Base-by-base conservation (phyloP, 305 asterid genomes). In the Caryopteris hybrid region DNA sequence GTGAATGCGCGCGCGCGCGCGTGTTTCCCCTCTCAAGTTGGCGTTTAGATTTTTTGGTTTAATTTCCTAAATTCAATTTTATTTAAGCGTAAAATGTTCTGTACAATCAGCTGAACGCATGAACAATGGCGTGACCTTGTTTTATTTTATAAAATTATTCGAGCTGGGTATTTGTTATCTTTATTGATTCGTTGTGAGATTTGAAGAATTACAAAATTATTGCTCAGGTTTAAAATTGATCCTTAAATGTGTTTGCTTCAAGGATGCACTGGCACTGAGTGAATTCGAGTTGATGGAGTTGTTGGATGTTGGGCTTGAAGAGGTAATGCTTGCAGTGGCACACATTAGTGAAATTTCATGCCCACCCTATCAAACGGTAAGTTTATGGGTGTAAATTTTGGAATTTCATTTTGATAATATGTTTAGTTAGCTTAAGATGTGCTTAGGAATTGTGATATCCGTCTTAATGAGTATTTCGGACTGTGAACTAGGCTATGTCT, bases 241-340 rank as follows among this genome's bases (percentile, higher is more conserved):
- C 53, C 58, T 61, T 20, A 22, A 54, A 55, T 47, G 38, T 71
- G 13, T 73, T 50, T 71, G 63, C 53, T 79, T 61, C 46, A 75
- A 90, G 97, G 97, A 88, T 43, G 96, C 93, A 27, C 64, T 88
- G 17, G 85, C 97, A 34, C 71, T 86, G 6, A 81, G 90, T 43
- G 97, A 90, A 55, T 83, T 86, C 51, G 96, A 90, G 81, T 77
- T 90, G 85, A 90, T 88, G 97, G 96, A 90, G 76, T 69, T 90
- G 78, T 74, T 87, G 74, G 97, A 86, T 76, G 83, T 90, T 64
- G 90, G 91, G 51, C 69, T 91, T 80, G 81, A 83, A 47, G 91
- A 86, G 76, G 94, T 91, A 52, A 74, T 65, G 33, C 47, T 41
- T 51, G 91, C 96, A 17, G 71, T 86, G 69, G 69, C 78, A 14